phyloP scores from a whole-genome alignment of 1,284 basidiomycete genomes.

The Naganishia sp. region DNA sequence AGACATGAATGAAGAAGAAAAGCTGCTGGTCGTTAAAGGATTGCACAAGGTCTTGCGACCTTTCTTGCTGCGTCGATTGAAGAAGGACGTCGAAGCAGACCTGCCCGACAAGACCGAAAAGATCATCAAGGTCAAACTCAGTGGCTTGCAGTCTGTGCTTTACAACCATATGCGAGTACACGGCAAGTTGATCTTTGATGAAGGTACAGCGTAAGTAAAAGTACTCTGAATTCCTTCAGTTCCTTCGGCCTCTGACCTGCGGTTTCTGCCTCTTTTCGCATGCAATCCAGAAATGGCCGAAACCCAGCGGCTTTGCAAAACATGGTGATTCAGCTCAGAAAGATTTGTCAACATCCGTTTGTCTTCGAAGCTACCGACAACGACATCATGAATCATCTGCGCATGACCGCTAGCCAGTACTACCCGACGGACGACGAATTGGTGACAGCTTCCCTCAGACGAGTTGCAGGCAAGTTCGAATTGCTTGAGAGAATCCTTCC shows the following conservation, averaged over 20 bases:
- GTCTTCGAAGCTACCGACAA: conserved; percentile 94
- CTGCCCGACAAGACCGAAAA: conserved; percentile 99
- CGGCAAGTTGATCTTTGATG: conserved; percentile 60
- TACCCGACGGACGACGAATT: conserved; percentile 44
- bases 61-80: conserved; percentile 91
- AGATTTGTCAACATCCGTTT: conserved; percentile 98
- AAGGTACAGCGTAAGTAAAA: conserved; percentile 21
- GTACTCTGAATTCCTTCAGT: neutral
- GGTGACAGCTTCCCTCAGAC: conserved; percentile 60
- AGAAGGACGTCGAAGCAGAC: conserved; percentile 98
- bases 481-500: conserved; percentile 90
- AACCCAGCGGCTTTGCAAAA: conserved; percentile 68
- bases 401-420: neutral
- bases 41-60: conserved; percentile 97
- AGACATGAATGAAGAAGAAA: conserved; percentile 99
- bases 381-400: conserved; percentile 59
- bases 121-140: conserved; percentile 98
- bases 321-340: conserved; percentile 97
- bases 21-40: conserved; percentile 93
- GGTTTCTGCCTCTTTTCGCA: no score
- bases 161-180: conserved; percentile 82
- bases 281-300: neutral
- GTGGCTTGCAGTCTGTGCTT: conserved; percentile 86
- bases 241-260: neutral
- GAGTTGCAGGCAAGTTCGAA: conserved; percentile 93